Conservation (phyloP, 148 eudicot genomes). For the Polygonum aviculare region DNA sequence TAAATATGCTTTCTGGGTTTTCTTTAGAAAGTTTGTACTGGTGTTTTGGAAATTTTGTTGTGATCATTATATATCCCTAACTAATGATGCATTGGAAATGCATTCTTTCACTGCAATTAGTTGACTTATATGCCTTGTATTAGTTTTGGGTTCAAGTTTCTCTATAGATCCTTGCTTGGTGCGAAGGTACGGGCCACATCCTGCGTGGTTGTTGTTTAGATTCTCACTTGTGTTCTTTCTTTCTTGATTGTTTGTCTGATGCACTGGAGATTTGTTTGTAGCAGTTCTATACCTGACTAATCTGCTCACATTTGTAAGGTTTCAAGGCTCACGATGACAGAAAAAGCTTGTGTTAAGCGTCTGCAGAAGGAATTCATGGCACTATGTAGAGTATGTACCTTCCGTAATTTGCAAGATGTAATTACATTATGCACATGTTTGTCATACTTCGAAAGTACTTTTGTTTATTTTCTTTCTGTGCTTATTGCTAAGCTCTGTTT, state of each 20-base stretch:
- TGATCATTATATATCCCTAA: not conserved
- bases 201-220: too few species aligned
- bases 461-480: not conserved
- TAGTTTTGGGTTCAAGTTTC: not conserved
- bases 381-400: slow-evolving; percentile 51
- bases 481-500: not conserved
- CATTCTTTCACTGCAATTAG: not conserved
- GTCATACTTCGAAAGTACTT: not conserved
- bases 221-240: not conserved
- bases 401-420: not conserved
- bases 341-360: slow-evolving; percentile 73
- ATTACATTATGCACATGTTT: not conserved
- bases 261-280: not conserved
- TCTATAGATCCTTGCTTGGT: too few species aligned
- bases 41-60: not conserved
- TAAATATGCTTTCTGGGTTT: not conserved
- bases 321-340: slow-evolving; percentile 34
- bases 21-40: not conserved
- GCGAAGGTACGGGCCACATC: too few species aligned
- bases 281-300: not conserved
- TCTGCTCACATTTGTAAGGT: not conserved
- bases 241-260: not conserved
- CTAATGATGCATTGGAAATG: not conserved
- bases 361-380: slow-evolving; percentile 77
- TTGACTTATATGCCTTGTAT: not conserved